Percentiles rank a stretch among this genome's conserved stretches.
Conservation (phyloP, 2,329 filamentous ascomycete genomes). For the Simplicillium aogashimaense region DNA sequence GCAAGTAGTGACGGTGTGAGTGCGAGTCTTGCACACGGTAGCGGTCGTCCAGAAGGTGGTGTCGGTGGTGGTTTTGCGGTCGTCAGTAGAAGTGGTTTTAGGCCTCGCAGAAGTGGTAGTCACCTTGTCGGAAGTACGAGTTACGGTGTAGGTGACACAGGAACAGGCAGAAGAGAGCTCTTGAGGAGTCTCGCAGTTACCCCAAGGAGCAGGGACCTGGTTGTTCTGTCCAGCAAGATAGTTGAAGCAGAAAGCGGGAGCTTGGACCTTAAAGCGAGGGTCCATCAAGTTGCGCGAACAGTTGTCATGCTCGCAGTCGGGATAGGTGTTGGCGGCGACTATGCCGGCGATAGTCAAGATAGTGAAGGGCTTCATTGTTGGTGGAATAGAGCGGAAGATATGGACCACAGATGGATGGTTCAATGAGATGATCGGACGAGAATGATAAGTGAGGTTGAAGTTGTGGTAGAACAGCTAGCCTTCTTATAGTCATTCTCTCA, state of each 20-base stretch:
- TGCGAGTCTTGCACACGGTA: slow-evolving; percentile 18
- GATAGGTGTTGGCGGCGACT: slow-evolving; percentile 16
- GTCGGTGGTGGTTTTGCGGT: slow-evolving; percentile 5
- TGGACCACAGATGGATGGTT: too few species aligned
- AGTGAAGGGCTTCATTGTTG: slow-evolving; percentile 22
- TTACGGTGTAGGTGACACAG: slow-evolving; percentile 24
- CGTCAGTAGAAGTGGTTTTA: slow-evolving; percentile 5
- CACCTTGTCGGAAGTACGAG: slow-evolving; percentile 12
- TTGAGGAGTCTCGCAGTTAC: slow-evolving; percentile 17
- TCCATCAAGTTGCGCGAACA: slow-evolving; percentile 26
- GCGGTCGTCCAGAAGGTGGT: slow-evolving; percentile 16
- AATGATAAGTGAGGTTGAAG: too few species aligned
- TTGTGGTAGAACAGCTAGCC: too few species aligned
- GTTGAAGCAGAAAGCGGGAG: slow-evolving; percentile 19
- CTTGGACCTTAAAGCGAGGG: slow-evolving; percentile 16
- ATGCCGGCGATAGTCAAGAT: slow-evolving; percentile 18
- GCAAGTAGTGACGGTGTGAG: slow-evolving; percentile 13
- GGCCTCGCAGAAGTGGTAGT: slow-evolving; percentile 4
- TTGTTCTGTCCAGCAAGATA: slow-evolving; percentile 20
- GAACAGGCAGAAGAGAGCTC: slow-evolving; percentile 24
- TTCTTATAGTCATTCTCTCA: too few species aligned
- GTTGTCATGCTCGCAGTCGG: slow-evolving; percentile 20
- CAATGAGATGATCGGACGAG: too few species aligned
- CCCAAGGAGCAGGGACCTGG: slow-evolving; percentile 19
- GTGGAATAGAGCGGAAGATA: too few species aligned